These are phyloP conservation scores for Ceratobasidium papillatum DNA, from an alignment of 1,284 basidiomycete species.

Conservation along the genomic window DNA sequence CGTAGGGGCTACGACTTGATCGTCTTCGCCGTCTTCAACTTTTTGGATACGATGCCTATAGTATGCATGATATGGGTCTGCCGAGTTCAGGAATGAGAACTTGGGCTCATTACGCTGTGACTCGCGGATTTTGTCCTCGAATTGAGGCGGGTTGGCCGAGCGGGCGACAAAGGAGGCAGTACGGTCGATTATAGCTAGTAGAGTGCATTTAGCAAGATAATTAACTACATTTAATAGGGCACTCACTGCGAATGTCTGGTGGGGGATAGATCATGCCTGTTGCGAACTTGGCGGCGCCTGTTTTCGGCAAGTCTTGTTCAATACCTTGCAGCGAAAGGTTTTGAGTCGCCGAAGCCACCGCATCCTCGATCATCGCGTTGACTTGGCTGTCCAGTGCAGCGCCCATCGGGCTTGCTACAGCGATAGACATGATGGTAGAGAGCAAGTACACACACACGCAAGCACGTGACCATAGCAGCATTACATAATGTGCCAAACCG, in stretches of 20 bases:
- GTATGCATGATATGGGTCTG: slow-evolving; percentile 97
- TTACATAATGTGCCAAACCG: slow-evolving; percentile 1
- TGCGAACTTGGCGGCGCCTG: slow-evolving; percentile 62
- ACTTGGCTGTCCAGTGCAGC: slow-evolving; percentile 47
- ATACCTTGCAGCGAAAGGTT: slow-evolving; percentile 44
- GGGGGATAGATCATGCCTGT: slow-evolving; percentile 91
- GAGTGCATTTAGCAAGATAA: slow-evolving; percentile 41
- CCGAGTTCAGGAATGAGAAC: slow-evolving; percentile 94
- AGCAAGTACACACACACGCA: slow-evolving; percentile 36
- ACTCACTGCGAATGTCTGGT: slow-evolving; percentile 89
- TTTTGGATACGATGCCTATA: slow-evolving; percentile 89
- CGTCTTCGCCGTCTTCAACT: slow-evolving; percentile 75
- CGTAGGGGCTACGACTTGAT: slow-evolving; percentile 61
- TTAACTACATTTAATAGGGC: background rate
- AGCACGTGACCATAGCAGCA: background rate
- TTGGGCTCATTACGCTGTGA: slow-evolving; percentile 93
- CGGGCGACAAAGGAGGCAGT: slow-evolving; percentile 94
- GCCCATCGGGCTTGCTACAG: slow-evolving; percentile 52
- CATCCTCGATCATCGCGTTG: slow-evolving; percentile 44
- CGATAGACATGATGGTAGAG: slow-evolving; percentile 53
- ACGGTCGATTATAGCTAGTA: slow-evolving; percentile 89
- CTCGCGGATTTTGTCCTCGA: slow-evolving; percentile 96
- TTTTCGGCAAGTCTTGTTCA: slow-evolving; percentile 47
- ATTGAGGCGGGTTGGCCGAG: slow-evolving; percentile 85
- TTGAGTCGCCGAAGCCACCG: slow-evolving; percentile 40